Conservation (phyloP, 1,284 basidiomycete genomes). For the Ceratobasidium sp. region DNA sequence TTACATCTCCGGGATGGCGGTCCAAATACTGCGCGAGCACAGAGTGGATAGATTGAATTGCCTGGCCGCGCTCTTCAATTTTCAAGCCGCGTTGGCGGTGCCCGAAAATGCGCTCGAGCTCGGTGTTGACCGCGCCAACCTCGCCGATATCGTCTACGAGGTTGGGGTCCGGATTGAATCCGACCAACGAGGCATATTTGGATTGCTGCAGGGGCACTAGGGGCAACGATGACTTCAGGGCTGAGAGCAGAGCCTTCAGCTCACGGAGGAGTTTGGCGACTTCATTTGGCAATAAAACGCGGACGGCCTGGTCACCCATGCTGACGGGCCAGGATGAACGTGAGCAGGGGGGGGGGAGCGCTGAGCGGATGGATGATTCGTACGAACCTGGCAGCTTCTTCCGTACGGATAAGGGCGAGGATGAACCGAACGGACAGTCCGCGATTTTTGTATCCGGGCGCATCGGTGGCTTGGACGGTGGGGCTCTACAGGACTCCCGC, state of each 20-base stretch:
- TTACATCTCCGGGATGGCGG: constrained; percentile 5
- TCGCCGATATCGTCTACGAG: not conserved
- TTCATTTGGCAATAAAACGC: not conserved
- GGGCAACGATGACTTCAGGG: not conserved
- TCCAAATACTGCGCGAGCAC: not conserved
- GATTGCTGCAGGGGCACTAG: not conserved
- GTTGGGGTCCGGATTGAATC: not conserved
- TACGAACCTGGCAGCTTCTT: too few species aligned
- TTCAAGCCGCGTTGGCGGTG: not conserved
- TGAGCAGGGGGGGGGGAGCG: too few species aligned
- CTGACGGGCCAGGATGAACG: too few species aligned
- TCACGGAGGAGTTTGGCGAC: not conserved
- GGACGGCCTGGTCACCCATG: not conserved
- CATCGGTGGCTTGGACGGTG: too few species aligned
- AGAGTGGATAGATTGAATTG: not conserved
- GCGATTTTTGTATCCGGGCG: too few species aligned
- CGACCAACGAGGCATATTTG: not conserved
- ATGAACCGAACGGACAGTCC: too few species aligned
- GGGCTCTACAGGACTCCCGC: too few species aligned
- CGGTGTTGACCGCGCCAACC: constrained; percentile 6
- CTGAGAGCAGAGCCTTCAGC: not conserved
- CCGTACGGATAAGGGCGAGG: too few species aligned
- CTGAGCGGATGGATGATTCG: too few species aligned
- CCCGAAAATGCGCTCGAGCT: not conserved
- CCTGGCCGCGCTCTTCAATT: not conserved